Conservation (phyloP, 805 yeast species). For the Isabelozyma heimii region DNA sequence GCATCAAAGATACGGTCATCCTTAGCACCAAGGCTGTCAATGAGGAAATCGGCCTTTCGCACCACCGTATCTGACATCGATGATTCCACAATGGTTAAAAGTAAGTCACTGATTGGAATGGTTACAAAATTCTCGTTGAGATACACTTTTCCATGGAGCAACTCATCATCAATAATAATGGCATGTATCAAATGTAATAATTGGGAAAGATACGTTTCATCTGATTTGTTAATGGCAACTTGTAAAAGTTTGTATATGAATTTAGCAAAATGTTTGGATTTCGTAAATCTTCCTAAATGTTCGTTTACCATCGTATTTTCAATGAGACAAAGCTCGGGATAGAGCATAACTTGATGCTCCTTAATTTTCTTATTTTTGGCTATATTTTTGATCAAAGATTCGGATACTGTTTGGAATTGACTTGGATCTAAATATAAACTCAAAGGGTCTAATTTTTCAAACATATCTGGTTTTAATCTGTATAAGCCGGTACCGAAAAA, state of each 20-base stretch:
- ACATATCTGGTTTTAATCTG: constrained; percentile 56
- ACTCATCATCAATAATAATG: constrained; percentile 50
- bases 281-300: constrained; percentile 49
- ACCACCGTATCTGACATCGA: constrained; percentile 47
- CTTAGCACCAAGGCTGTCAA: constrained; percentile 49
- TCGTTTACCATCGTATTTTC: constrained; percentile 29
- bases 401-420: constrained; percentile 52
- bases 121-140: constrained; percentile 46
- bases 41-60: constrained; percentile 55
- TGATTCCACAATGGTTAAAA: constrained; percentile 51
- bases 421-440: constrained; percentile 44
- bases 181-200: constrained; percentile 72
- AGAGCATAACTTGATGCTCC: constrained; percentile 43
- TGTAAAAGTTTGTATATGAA: constrained; percentile 57
- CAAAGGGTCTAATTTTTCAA: constrained; percentile 61
- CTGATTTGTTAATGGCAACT: constrained; percentile 46
- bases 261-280: constrained; percentile 52
- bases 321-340: constrained; percentile 41
- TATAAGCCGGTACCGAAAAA: constrained; percentile 61
- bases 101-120: constrained; percentile 55
- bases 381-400: constrained; percentile 43
- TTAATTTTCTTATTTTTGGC: constrained; percentile 35
- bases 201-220: constrained; percentile 56
- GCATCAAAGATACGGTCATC: constrained; percentile 51
- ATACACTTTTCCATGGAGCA: constrained; percentile 35